These are phyloP conservation scores for Hericium erinaceus DNA, from an alignment of 768 basidiomycete species.

Conservation along the genomic window DNA sequence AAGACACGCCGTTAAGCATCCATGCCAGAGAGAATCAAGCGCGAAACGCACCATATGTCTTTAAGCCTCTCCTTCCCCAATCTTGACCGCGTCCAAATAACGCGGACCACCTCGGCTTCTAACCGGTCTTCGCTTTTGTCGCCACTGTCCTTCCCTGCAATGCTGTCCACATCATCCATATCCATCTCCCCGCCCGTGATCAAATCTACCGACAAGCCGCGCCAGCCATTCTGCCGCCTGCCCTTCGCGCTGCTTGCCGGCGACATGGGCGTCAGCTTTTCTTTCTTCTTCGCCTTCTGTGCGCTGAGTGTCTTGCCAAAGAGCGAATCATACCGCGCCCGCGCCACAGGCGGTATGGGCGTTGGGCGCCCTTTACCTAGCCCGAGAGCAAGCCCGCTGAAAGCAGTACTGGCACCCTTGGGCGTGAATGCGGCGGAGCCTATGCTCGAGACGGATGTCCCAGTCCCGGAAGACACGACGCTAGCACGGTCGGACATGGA, in stretches of 20 bases:
- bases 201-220: slow-evolving; percentile 56
- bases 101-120: slow-evolving; percentile 42
- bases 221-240: slow-evolving; percentile 56
- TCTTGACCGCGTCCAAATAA: slow-evolving; percentile 51
- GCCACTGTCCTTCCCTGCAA: neutral
- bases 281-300: slow-evolving; percentile 13
- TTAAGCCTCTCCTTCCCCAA: slow-evolving; percentile 39
- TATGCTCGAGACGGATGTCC: slow-evolving; percentile 41
- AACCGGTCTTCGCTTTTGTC: slow-evolving; percentile 27
- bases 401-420: neutral
- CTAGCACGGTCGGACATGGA: neutral
- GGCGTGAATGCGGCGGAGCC: slow-evolving; percentile 18
- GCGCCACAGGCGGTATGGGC: slow-evolving; percentile 15
- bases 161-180: neutral
- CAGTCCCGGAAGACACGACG: slow-evolving; percentile 35
- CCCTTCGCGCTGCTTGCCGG: slow-evolving; percentile 27
- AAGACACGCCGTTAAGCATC: neutral
- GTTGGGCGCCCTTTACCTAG: neutral
- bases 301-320: slow-evolving; percentile 16
- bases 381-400: neutral
- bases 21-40: neutral
- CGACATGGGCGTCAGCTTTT: neutral
- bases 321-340: slow-evolving; percentile 22
- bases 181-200: slow-evolving; percentile 30
- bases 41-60: slow-evolving; percentile 49